Evolutionary conservation across 192 early-diverging fungal genomes (phyloP).

Genomic region (Chytriomyces sp.): DNA sequence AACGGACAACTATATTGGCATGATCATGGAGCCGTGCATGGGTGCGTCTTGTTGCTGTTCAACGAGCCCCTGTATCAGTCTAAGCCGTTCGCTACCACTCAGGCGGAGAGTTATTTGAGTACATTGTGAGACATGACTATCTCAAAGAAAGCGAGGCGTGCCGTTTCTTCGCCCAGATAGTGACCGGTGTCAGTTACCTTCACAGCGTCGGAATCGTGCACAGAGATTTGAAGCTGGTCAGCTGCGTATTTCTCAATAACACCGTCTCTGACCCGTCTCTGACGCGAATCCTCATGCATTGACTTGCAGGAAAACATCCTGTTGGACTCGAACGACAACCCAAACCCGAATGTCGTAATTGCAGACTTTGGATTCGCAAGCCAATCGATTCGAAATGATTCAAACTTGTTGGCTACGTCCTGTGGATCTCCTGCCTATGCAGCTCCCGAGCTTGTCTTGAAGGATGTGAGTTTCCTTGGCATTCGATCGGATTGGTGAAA

Average conservation of each 20-base stretch:
- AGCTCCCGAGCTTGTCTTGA: conserved; percentile 97
- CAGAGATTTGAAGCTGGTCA: conserved; percentile 92
- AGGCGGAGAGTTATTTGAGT: conserved; percentile 97
- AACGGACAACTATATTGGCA: conserved; percentile 94
- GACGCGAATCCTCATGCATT: conserved; percentile 8
- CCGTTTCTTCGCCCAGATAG: conserved; percentile 89
- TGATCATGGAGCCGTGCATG: conserved; percentile 80
- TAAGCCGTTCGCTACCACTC: conserved; percentile 5
- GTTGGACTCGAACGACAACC: conserved; percentile 75
- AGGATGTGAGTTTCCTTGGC: conserved; percentile 61
- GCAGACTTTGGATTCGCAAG: conserved; percentile 99
- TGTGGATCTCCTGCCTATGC: conserved; percentile 99
- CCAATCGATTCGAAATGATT: conserved; percentile 68
- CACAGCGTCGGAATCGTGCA: conserved; percentile 94
- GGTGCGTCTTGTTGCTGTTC: neutral
- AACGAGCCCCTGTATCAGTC: neutral
- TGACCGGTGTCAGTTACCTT: conserved; percentile 90
- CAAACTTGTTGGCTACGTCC: conserved; percentile 81
- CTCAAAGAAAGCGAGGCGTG: conserved; percentile 90
- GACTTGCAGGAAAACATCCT: conserved; percentile 83
- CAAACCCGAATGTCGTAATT: conserved; percentile 78
- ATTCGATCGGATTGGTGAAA: neutral
- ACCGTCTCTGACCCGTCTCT: neutral
- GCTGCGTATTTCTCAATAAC: conserved; percentile 2
- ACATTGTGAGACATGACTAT: conserved; percentile 93